A percentile compares a stretch with the other conserved stretches of the same genome.
These are phyloP conservation scores for Phytophthora palmivora DNA, from an alignment of 352 stramenopile species.

Conservation along the genomic window DNA sequence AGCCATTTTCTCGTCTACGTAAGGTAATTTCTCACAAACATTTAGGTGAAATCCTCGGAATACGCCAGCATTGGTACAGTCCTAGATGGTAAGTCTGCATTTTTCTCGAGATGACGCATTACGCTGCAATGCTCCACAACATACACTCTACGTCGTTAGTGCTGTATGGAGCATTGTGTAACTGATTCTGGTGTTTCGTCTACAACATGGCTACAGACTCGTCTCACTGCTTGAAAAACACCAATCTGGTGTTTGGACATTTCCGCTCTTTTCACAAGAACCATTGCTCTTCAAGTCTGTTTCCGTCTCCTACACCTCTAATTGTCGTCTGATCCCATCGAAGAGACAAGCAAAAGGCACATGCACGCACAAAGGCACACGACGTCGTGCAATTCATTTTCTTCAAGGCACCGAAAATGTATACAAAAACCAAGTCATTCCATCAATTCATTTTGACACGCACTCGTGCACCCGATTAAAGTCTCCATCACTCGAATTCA, in stretches of 20 bases:
- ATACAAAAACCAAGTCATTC: constrained; percentile 23
- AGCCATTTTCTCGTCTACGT: no score
- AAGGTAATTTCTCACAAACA: no score
- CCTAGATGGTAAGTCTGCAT: no score
- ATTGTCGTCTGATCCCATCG: constrained; percentile 29
- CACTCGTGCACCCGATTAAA: constrained; percentile 5
- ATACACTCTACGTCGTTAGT: no score
- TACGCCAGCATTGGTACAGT: no score
- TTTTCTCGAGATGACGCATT: no score
- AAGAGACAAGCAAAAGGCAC: neutral
- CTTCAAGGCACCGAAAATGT: constrained; percentile 23
- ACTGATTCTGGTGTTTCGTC: neutral
- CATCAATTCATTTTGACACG: constrained; percentile 29
- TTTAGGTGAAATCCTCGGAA: no score
- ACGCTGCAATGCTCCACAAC: no score
- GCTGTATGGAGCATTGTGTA: no score
- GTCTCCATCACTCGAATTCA: neutral
- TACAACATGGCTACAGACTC: no score
- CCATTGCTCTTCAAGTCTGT: neutral
- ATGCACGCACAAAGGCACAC: constrained; percentile 4
- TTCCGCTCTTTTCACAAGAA: neutral
- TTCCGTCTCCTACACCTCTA: constrained; percentile 7
- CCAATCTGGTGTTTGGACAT: neutral
- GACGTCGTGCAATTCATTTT: constrained; percentile 46
- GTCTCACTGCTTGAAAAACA: no score